A percentile compares a stretch with the other conserved stretches of the same genome.
Conservation (phyloP, 257 asterid genomes). For the Lavandula angustifolia region DNA sequence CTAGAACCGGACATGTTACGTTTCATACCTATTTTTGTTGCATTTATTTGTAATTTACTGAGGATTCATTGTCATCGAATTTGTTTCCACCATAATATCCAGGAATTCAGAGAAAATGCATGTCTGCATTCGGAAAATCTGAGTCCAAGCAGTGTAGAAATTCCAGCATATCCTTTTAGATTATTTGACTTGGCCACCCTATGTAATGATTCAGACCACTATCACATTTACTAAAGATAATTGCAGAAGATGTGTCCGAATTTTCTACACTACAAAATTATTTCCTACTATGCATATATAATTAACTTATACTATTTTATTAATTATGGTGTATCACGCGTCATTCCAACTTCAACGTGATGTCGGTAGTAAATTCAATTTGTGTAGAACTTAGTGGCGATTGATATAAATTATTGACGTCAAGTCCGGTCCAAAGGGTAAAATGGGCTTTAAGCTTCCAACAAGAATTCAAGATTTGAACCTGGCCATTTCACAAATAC, state of each 20-base stretch:
- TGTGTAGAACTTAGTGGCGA: too few species aligned
- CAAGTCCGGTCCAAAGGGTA: too few species aligned
- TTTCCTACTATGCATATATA: neutral
- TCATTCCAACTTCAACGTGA: too few species aligned
- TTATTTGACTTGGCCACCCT: conserved; percentile 30
- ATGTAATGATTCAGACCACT: conserved; percentile 21
- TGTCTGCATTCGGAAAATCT: conserved; percentile 23
- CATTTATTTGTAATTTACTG: neutral
- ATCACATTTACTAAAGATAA: neutral
- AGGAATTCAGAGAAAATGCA: conserved; percentile 7
- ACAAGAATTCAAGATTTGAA: too few species aligned
- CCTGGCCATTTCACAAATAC: too few species aligned
- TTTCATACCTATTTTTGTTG: neutral
- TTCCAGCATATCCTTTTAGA: conserved; percentile 23
- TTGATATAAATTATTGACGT: too few species aligned
- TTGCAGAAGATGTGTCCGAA: neutral
- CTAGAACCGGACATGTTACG: neutral
- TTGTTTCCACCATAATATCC: conserved; percentile 8
- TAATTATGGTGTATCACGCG: too few species aligned
- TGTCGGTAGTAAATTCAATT: too few species aligned
- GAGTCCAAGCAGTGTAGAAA: conserved; percentile 27
- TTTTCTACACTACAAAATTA: conserved; percentile 24
- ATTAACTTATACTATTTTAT: too few species aligned
- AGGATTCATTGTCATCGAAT: neutral
- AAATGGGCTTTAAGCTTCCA: too few species aligned